phyloP scores from a whole-genome alignment of 2,329 filamentous ascomycete genomes.

The Cercospora nicotianae region DNA sequence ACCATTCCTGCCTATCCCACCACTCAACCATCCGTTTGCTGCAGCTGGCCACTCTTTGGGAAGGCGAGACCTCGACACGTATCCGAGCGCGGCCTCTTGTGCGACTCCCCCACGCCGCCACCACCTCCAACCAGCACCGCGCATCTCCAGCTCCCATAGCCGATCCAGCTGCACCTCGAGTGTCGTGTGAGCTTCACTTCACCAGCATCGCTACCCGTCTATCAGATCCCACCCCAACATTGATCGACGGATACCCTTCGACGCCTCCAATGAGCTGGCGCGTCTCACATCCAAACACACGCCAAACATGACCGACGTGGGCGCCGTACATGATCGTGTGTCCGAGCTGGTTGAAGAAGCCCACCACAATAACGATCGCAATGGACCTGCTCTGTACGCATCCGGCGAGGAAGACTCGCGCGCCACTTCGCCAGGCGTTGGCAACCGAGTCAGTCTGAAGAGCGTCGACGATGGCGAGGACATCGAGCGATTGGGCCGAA shows the following conservation, averaged over 20 bases:
- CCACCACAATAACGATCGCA: constrained; percentile 36
- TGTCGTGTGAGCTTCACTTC: constrained; percentile 15
- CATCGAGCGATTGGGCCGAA: constrained; percentile 64
- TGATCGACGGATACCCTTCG: neutral
- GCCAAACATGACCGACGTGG: constrained; percentile 30
- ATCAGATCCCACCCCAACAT: neutral
- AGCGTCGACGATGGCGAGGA: constrained; percentile 44
- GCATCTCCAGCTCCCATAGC: neutral
- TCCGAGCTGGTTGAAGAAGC: constrained; percentile 45
- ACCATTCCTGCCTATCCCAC: neutral
- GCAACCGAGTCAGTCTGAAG: constrained; percentile 42
- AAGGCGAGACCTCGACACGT: neutral
- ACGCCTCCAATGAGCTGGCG: constrained; percentile 24
- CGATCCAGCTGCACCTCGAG: constrained; percentile 1
- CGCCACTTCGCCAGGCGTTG: constrained; percentile 76
- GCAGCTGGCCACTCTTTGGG: neutral
- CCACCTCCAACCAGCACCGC: neutral
- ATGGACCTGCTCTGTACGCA: constrained; percentile 9
- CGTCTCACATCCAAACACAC: constrained; percentile 21
- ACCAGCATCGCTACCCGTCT: neutral
- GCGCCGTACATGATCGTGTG: constrained; percentile 37
- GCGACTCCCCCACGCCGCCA: neutral
- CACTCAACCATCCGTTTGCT: neutral
- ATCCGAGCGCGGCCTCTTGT: neutral
- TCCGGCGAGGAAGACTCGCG: constrained; percentile 70